These are phyloP conservation scores for Candida germanica DNA, from an alignment of 805 yeast species.

Conservation along the genomic window DNA sequence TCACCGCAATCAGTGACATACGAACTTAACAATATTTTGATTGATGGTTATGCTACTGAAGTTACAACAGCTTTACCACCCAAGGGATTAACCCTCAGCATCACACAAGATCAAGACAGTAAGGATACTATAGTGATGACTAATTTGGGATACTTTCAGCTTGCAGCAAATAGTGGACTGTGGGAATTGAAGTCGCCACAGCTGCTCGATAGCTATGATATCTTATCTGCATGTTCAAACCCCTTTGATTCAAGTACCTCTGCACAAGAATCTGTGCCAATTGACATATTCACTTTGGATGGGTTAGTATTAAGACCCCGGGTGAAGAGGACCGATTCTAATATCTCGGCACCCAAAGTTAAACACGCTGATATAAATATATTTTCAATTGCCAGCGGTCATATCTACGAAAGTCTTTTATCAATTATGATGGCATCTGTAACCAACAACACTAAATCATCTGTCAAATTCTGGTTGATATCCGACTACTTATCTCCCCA, in stretches of 20 bases:
- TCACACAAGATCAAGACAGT: conserved; percentile 14
- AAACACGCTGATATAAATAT: conserved; percentile 48
- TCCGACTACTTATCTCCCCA: conserved; percentile 77
- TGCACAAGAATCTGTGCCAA: conserved; percentile 16
- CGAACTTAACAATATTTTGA: conserved; percentile 49
- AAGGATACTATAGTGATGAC: conserved; percentile 72
- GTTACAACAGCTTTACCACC: conserved; percentile 37
- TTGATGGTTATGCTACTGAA: conserved; percentile 71
- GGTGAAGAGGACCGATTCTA: conserved; percentile 25
- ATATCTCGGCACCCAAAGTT: too few relatives aligned
- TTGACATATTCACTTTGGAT: conserved; percentile 41
- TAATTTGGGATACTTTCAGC: conserved; percentile 79
- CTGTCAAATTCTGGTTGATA: conserved; percentile 79
- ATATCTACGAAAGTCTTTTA: conserved; percentile 67
- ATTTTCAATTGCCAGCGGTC: conserved; percentile 82
- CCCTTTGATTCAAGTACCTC: conserved; percentile 34
- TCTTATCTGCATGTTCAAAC: conserved; percentile 41
- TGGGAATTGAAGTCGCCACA: conserved; percentile 48
- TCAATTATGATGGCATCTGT: conserved; percentile 82
- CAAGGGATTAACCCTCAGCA: conserved; percentile 49
- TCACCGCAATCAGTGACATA: conserved; percentile 24
- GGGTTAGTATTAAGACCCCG: conserved; percentile 48
- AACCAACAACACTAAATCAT: conserved; percentile 57
- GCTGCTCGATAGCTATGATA: conserved; percentile 12
- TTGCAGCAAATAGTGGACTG: conserved; percentile 68